phyloP scores from a whole-genome alignment of 257 asterid genomes.

The Schizonepeta tenuifolia region DNA sequence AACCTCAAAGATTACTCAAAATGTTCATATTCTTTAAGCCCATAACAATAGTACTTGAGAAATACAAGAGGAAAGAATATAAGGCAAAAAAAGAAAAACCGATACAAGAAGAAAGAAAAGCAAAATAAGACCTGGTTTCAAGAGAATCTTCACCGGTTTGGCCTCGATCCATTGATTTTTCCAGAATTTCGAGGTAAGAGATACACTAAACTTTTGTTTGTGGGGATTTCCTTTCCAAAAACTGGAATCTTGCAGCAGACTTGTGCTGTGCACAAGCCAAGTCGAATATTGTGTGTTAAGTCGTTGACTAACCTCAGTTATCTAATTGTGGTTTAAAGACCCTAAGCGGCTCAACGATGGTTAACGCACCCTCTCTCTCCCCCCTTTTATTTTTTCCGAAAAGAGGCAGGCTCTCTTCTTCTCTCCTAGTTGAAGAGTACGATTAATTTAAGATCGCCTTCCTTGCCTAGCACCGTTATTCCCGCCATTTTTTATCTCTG shows the following conservation, averaged over 20 bases:
- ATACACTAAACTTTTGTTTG: background rate
- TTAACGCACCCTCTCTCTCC: background rate
- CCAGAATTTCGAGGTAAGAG: background rate
- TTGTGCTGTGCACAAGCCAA: slow-evolving; percentile 29
- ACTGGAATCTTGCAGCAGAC: slow-evolving; percentile 26
- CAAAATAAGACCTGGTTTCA: slow-evolving; percentile 21
- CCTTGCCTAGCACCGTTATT: slow-evolving; percentile 6
- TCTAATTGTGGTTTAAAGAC: background rate
- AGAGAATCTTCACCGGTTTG: slow-evolving; percentile 20
- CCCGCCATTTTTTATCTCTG: slow-evolving; percentile 25
- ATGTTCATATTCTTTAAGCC: background rate
- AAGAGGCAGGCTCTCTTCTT: background rate
- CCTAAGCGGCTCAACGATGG: slow-evolving; percentile 14
- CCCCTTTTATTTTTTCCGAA: too few species aligned
- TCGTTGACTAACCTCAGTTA: slow-evolving; percentile 25
- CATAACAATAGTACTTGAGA: background rate
- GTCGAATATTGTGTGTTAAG: background rate
- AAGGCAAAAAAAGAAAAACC: background rate
- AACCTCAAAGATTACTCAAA: background rate
- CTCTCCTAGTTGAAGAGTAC: background rate
- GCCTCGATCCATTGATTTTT: slow-evolving; percentile 21
- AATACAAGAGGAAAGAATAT: background rate
- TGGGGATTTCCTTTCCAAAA: background rate
- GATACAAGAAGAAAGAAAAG: background rate
- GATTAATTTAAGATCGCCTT: background rate